Conservation (phyloP, 768 basidiomycete species). For the Boletus barrowsii region DNA sequence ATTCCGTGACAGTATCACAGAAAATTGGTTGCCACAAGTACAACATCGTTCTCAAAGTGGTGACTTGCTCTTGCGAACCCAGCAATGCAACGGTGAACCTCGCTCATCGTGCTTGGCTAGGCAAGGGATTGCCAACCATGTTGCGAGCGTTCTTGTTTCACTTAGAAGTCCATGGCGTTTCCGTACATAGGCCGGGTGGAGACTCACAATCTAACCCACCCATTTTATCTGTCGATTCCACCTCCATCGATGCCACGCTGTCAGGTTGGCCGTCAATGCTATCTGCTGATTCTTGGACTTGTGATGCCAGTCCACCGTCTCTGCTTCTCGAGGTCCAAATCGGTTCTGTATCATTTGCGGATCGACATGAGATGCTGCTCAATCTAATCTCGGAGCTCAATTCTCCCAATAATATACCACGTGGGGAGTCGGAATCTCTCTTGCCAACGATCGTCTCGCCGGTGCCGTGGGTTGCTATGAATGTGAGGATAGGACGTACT, state of each 20-base stretch:
- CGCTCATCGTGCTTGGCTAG: constrained; percentile 54
- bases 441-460: constrained; percentile 33
- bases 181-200: constrained; percentile 43
- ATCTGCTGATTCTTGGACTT: constrained; percentile 21
- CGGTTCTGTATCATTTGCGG: constrained; percentile 47
- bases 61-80: constrained; percentile 41
- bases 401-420: constrained; percentile 13
- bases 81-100: constrained; percentile 45
- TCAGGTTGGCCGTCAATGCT: constrained; percentile 65
- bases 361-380: constrained; percentile 52
- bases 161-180: constrained; percentile 41
- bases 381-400: constrained; percentile 29
- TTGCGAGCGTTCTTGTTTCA: constrained; percentile 49
- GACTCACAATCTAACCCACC: constrained; percentile 27
- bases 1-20: constrained; percentile 46
- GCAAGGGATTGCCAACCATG: constrained; percentile 36
- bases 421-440: constrained; percentile 7
- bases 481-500: constrained; percentile 48
- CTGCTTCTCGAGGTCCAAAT: constrained; percentile 46
- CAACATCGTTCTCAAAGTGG: constrained; percentile 40
- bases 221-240: constrained; percentile 35
- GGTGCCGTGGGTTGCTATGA: constrained; percentile 50
- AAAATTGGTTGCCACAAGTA: constrained; percentile 38
- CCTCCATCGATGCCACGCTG: constrained; percentile 35
- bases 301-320: constrained; percentile 59